Conservation (phyloP, 2,329 filamentous ascomycete genomes). For the Trichoderma afroharzianum region DNA sequence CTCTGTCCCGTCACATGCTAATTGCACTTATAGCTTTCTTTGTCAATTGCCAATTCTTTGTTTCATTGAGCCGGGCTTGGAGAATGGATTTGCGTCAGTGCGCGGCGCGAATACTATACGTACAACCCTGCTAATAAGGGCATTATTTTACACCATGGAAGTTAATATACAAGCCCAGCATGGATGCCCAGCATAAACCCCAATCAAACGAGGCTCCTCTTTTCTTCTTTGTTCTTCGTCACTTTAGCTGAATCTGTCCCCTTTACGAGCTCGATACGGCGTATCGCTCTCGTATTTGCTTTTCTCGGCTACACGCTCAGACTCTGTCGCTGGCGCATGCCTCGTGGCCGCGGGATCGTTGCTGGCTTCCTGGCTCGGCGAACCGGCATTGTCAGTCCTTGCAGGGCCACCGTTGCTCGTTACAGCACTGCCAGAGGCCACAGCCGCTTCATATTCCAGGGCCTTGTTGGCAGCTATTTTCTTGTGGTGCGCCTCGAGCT, state of each 20-base stretch:
- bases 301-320: slow-evolving; percentile 66
- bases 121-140: neutral
- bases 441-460: slow-evolving; percentile 48
- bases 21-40: neutral
- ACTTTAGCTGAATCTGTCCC: slow-evolving; percentile 65
- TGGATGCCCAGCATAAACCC: neutral
- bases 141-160: neutral
- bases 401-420: slow-evolving; percentile 47
- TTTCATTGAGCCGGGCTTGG: neutral
- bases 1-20: neutral
- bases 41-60: neutral
- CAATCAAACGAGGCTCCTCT: neutral
- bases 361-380: slow-evolving; percentile 69
- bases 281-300: slow-evolving; percentile 82
- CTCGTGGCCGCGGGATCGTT: slow-evolving; percentile 80
- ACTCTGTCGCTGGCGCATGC: slow-evolving; percentile 71
- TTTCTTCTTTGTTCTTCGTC: neutral
- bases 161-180: slow-evolving; percentile 8
- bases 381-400: slow-evolving; percentile 54
- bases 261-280: slow-evolving; percentile 75
- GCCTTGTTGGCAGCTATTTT: slow-evolving; percentile 58
- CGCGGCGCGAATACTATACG: neutral
- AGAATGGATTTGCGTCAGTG: neutral
- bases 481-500: slow-evolving; percentile 63
- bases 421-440: slow-evolving; percentile 35